Percentiles rank a stretch among this genome's conserved stretches.
Evolutionary conservation across 2,329 filamentous ascomycete species (phyloP).

Genomic region (Diaporthe capsici): DNA sequence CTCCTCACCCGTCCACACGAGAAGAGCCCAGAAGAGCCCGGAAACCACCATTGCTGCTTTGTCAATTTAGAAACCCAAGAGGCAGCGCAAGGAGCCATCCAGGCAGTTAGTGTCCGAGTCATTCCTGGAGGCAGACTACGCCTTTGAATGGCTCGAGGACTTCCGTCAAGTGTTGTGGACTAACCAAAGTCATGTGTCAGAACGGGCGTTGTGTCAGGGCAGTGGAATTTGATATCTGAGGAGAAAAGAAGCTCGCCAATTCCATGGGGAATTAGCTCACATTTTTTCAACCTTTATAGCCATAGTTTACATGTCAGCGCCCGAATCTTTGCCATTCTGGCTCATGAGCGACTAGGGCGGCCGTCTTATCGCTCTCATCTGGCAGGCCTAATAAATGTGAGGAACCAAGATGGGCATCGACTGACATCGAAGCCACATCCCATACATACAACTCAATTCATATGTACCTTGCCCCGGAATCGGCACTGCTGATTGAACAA

Average conservation of each 20-base stretch:
- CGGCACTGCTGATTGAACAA: not conserved
- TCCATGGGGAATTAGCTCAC: too few species aligned
- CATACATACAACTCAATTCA: not conserved
- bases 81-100: conserved; percentile 66
- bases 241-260: too few species aligned
- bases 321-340: too few species aligned
- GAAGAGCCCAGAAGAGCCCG: conserved; percentile 54
- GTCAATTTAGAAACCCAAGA: conserved; percentile 72
- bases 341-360: too few species aligned
- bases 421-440: too few species aligned
- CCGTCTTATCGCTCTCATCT: too few species aligned
- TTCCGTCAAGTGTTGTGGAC: not conserved
- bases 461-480: not conserved
- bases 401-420: too few species aligned
- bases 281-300: too few species aligned
- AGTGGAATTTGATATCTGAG: too few species aligned
- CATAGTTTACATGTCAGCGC: too few species aligned
- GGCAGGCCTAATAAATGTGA: too few species aligned
- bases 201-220: too few species aligned
- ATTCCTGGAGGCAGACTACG: conserved; percentile 42
- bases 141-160: conserved; percentile 35
- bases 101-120: conserved; percentile 54
- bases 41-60: conserved; percentile 75
- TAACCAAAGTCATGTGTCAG: not conserved
- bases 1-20: conserved; percentile 68